phyloP scores from a whole-genome alignment of 495 filamentous ascomycete genomes.

The Neurospora africana region DNA sequence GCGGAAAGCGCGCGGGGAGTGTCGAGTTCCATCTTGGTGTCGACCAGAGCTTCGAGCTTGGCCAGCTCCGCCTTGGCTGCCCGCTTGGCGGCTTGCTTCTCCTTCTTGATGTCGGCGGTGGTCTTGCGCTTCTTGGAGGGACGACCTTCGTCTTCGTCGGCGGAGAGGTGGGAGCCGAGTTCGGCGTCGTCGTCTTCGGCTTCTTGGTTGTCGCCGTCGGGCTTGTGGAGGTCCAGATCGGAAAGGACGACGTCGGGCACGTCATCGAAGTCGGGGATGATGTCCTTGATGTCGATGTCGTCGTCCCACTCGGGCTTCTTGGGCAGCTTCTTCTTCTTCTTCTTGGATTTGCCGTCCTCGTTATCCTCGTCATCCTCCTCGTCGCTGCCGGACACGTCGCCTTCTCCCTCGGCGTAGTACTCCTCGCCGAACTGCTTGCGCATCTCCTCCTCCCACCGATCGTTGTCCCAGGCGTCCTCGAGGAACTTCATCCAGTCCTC shows the following conservation, averaged over 20 bases:
- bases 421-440: constrained; percentile 70
- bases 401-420: constrained; percentile 67
- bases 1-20: constrained; percentile 44
- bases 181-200: constrained; percentile 24
- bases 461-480: constrained; percentile 76
- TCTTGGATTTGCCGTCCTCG: constrained; percentile 7
- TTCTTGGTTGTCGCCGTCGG: constrained; percentile 28
- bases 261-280: constrained; percentile 77
- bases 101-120: constrained; percentile 51
- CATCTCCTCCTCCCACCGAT: constrained; percentile 85
- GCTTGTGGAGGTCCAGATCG: constrained; percentile 36
- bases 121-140: constrained; percentile 49
- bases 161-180: constrained; percentile 8
- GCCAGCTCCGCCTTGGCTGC: constrained; percentile 65
- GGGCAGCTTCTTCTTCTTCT: constrained; percentile 42
- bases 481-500: constrained; percentile 73
- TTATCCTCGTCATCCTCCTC: constrained; percentile 26
- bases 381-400: constrained; percentile 30
- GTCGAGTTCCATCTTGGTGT: constrained; percentile 66
- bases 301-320: constrained; percentile 96
- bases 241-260: constrained; percentile 45
- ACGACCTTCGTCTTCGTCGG: constrained; percentile 26
- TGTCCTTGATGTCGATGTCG: constrained; percentile 90
- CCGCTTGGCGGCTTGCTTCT: constrained; percentile 59
- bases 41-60: constrained; percentile 78